Conservation (phyloP, 1,284 basidiomycete species). For the Paramarasmius palmivorus region DNA sequence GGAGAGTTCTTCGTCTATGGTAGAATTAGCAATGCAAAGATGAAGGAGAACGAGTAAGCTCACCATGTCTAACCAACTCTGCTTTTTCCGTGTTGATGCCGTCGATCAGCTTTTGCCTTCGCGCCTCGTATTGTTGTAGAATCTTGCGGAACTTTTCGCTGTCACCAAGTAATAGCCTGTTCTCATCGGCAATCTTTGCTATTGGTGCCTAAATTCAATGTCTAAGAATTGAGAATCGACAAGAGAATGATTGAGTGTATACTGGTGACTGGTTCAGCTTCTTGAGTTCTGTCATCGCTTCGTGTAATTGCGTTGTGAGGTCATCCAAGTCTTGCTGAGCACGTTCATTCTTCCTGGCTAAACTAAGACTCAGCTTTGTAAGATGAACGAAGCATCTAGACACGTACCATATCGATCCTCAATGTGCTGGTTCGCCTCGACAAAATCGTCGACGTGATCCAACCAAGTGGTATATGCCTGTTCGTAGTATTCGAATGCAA, state of each 20-base stretch:
- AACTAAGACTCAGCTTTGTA: constrained; percentile 4
- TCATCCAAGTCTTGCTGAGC: constrained; percentile 63
- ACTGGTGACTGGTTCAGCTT: constrained; percentile 63
- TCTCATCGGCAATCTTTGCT: constrained; percentile 57
- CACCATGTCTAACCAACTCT: constrained; percentile 57
- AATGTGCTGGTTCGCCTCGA: constrained; percentile 65
- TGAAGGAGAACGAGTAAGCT: constrained; percentile 10
- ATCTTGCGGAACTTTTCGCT: constrained; percentile 71
- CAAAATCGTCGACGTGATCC: constrained; percentile 69
- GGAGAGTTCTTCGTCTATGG: constrained; percentile 56
- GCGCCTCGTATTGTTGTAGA: constrained; percentile 59
- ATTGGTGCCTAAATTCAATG: constrained; percentile 58
- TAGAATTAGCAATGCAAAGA: background rate
- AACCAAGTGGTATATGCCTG: constrained; percentile 75
- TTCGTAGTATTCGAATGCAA: constrained; percentile 75
- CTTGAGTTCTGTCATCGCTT: constrained; percentile 53
- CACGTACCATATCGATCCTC: constrained; percentile 74
- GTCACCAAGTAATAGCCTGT: constrained; percentile 59
- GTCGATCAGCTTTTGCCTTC: constrained; percentile 63
- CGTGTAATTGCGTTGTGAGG: constrained; percentile 44
- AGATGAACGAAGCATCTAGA: constrained; percentile 1
- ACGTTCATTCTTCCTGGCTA: constrained; percentile 68
- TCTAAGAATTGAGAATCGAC: constrained; percentile 14
- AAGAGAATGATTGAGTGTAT: background rate
- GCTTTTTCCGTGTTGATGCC: constrained; percentile 63